Base-by-base conservation (phyloP, 495 filamentous ascomycete genomes). In the Ramalina peruviana region DNA sequence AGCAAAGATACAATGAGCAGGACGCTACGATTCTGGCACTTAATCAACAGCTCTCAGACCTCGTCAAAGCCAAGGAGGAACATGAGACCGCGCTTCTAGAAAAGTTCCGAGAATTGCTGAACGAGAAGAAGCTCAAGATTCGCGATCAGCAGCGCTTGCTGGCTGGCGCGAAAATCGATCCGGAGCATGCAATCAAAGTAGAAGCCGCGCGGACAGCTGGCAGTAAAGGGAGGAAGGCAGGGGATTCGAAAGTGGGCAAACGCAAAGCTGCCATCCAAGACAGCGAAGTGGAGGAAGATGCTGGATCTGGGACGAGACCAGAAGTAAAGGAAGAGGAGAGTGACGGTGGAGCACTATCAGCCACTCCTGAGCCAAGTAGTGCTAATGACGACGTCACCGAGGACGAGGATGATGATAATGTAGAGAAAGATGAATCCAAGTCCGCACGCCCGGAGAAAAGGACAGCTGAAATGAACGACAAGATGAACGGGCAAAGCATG, bases 111-210 rank as follows among this genome's bases (percentile, higher is more conserved):
- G 70, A 74, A 17, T 62, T 93, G 2, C 63, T 94, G 0, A 94
- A 94, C 54, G 80, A 81, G 57, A 94, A 94, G 65, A 94, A 94
- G 64, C 68, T 85, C n/a, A 93, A 92, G 64, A 90, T 94, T 20
- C 69, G 86, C 26, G 82, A 90, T 53, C 85, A 92, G 60, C 81
- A 87, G 53, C 73, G 81, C 17, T 56, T 88, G 9, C 62, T 92
- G 5, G 74, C 71, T 15, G 68, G 70, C n/a, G 75, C 78, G 6
- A 78, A 73, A 36, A 62, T 76, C 9, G 76, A 83, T 58, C 62
- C 70, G 0, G 58, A 63, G 1, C 70, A 60, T 59, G 60, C 68
- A 67, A 48, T 23, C 21, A 55, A 13, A 54, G 39, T 49, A 20
- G 57, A 49, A 6, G 49, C 26, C 9, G 45, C 38, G 43, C 53